A percentile compares a stretch with the other conserved stretches of the same genome.
phyloP scores from a whole-genome alignment of 805 yeast genomes.

The Teunomyces pallodes region DNA sequence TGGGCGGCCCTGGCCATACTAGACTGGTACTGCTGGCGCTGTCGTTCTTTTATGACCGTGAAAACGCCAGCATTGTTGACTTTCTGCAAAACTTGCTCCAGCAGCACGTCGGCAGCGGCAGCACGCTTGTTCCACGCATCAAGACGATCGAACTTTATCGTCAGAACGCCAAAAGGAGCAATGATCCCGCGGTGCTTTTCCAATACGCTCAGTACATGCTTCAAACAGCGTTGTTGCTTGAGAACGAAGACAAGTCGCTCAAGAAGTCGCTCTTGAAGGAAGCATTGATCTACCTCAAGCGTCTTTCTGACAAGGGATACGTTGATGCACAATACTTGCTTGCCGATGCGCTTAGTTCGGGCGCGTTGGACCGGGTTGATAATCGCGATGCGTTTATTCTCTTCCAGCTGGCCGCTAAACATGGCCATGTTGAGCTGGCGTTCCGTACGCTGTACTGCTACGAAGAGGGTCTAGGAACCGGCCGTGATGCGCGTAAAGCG shows the following conservation, averaged over 20 bases:
- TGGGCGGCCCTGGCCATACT: conserved; percentile 19
- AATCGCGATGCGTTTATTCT: conserved; percentile 70
- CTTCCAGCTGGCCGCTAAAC: conserved; percentile 89
- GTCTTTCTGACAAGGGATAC: conserved; percentile 74
- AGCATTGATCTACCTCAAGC: conserved; percentile 66
- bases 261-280: conserved; percentile 62
- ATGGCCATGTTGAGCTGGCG: conserved; percentile 88
- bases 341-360: conserved; percentile 87
- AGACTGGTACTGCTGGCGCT: conserved; percentile 39
- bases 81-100: conserved; percentile 51
- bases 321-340: conserved; percentile 88
- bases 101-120: conserved; percentile 50
- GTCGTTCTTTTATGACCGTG: conserved; percentile 35
- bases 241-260: conserved; percentile 18
- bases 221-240: conserved; percentile 74
- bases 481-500: conserved; percentile 83
- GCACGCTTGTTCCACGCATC: conserved; percentile 64
- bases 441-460: conserved; percentile 88
- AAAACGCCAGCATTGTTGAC: conserved; percentile 42
- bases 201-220: conserved; percentile 89
- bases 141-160: conserved; percentile 86
- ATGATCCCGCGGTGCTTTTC: conserved; percentile 83
- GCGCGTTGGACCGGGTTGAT: conserved; percentile 79
- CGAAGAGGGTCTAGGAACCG: conserved; percentile 92
- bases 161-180: conserved; percentile 77